These are phyloP conservation scores for Theileria orientalis DNA, from an alignment of 169 alveolate species.

Conservation along the genomic window DNA sequence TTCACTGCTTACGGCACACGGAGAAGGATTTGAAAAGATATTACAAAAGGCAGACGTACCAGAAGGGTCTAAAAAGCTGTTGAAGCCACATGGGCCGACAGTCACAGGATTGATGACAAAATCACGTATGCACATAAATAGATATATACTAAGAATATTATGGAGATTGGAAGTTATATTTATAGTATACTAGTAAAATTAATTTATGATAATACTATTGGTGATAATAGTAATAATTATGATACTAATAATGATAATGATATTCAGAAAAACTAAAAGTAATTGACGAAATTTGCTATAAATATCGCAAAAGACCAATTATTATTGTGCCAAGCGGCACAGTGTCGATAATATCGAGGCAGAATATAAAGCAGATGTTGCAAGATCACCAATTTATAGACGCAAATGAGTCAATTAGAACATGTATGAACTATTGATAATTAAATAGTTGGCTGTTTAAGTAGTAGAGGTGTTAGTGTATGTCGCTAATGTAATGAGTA, in stretches of 20 bases:
- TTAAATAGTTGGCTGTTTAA: too few species aligned
- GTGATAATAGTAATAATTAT: too few species aligned
- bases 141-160: too few species aligned
- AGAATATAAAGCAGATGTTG: slow-evolving; percentile 53
- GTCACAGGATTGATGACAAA: neutral
- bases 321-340: slow-evolving; percentile 65
- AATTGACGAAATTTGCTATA: slow-evolving; percentile 71
- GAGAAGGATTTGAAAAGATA: slow-evolving; percentile 55
- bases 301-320: slow-evolving; percentile 72
- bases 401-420: slow-evolving; percentile 41
- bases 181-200: too few species aligned
- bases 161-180: too few species aligned
- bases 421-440: neutral
- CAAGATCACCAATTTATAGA: slow-evolving; percentile 59
- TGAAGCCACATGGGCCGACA: neutral
- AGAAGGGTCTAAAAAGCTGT: neutral
- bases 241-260: neutral
- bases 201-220: too few species aligned
- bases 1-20: slow-evolving; percentile 51
- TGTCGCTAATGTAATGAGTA: slow-evolving; percentile 11
- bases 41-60: slow-evolving; percentile 25
- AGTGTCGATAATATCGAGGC: slow-evolving; percentile 38
- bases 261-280: slow-evolving; percentile 44
- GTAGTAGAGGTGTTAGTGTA: too few species aligned
- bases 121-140: too few species aligned